Evolutionary conservation across 495 filamentous ascomycete species (phyloP).

Genomic region (Daldinia bambusicola): DNA sequence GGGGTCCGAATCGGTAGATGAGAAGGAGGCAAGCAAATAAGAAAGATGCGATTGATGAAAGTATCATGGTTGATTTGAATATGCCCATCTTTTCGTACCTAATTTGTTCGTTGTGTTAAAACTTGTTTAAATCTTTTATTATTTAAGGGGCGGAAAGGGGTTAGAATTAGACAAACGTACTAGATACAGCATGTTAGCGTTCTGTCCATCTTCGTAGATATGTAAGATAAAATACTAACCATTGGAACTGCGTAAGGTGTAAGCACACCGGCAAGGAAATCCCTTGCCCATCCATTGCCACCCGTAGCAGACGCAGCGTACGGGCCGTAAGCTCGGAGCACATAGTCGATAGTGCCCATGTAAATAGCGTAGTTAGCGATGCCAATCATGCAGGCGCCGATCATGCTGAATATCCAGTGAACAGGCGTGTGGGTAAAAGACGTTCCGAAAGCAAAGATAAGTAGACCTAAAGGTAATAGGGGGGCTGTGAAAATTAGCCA

Average conservation of each 20-base stretch:
- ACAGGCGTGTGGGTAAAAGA: conserved; percentile 66
- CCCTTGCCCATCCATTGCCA: conserved; percentile 75
- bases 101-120: neutral
- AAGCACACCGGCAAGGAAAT: conserved; percentile 75
- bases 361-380: conserved; percentile 77
- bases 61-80: conserved; percentile 65
- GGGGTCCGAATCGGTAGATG: conserved; percentile 71
- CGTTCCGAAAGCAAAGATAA: conserved; percentile 73
- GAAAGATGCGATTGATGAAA: conserved; percentile 62
- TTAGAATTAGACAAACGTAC: conserved; percentile 53
- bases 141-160: conserved; percentile 41
- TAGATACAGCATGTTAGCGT: conserved; percentile 13
- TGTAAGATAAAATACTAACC: conserved; percentile 7
- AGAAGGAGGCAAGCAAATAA: conserved; percentile 38
- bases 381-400: conserved; percentile 71
- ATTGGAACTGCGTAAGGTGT: conserved; percentile 72
- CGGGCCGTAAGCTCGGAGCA: conserved; percentile 75
- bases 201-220: too few species aligned
- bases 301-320: conserved; percentile 79
- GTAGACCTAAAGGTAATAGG: conserved; percentile 67
- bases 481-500: conserved; percentile 68
- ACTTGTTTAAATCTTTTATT: too few species aligned
- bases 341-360: conserved; percentile 82
- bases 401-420: conserved; percentile 73
- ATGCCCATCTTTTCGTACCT: conserved; percentile 61